Evolutionary conservation across 371 early-diverging fungal genomes (phyloP), one percentile per base, ranked within the genome.

Genomic region (Mucor irregularis): DNA sequence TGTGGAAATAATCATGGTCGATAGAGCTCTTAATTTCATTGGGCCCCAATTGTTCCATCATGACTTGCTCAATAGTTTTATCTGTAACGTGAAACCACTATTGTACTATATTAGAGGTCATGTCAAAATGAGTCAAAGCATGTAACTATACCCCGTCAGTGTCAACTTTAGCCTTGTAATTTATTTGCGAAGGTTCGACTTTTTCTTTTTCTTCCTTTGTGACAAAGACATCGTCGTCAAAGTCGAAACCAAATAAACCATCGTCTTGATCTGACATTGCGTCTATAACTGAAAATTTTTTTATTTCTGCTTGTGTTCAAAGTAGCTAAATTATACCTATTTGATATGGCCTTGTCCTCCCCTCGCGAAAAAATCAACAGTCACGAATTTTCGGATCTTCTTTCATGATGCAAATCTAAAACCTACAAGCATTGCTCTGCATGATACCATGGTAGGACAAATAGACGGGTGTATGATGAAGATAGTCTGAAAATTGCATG

Each of bases 151-250:
- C 78, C 31, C 78, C 78, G 54, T 78, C 73, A 3, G 63, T 63
- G 17, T 78, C 78, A 9, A 73, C 46, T 43, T 78, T 78, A 8
- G 75, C 73, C 19, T 46, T 33, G 31, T 78, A 78, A 7, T 67
- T 48, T 17, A 57, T 52, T 50, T 61, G 56, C n/a, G 56, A 40
- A 6, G 62, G 56, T 9, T 58, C 50, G 9, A 49, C 16, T 50
- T 46, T 46, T 33, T 53, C 47, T 47, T 65, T 66, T 29, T 56
- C 68, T 37, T 59, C 68, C 51, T 66, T 66, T 16, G 62, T 62
- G 16, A 53, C 55, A 51, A 78, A 78, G n/a, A 67, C 69, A 51
- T 74, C 73, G 38, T 74, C 78, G 57, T 74, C 75, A 64, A 78
- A 78, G 34, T 69, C 58, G 44, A 74, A 74, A 2, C 49, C 64